Percentiles rank a stretch among this genome's conserved stretches.
Evolutionary conservation across 1,284 basidiomycete species (phyloP).

Genomic region (Ceratobasidium sp.): DNA sequence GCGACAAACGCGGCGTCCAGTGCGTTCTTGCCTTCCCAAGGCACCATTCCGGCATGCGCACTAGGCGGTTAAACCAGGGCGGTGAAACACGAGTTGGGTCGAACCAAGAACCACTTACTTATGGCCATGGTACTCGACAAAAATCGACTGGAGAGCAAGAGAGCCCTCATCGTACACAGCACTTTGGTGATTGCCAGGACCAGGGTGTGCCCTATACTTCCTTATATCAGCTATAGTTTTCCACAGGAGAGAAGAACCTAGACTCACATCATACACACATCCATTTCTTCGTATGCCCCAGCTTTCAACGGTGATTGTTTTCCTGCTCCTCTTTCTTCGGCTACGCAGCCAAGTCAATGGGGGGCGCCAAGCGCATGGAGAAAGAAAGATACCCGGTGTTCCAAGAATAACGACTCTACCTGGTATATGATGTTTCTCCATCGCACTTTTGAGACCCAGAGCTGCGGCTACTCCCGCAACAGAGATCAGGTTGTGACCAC

Average conservation of each 20-base stretch:
- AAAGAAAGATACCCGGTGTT: slow-evolving; percentile 70
- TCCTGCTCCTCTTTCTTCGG: slow-evolving; percentile 83
- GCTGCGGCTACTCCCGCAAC: slow-evolving; percentile 82
- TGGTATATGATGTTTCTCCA: slow-evolving; percentile 70
- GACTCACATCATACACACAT: slow-evolving; percentile 76
- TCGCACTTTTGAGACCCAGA: slow-evolving; percentile 72
- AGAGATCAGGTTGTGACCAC: slow-evolving; percentile 89
- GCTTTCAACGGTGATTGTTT: slow-evolving; percentile 77
- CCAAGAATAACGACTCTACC: slow-evolving; percentile 84
- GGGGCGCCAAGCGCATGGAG: neutral
- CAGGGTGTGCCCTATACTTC: slow-evolving; percentile 68
- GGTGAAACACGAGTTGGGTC: neutral
- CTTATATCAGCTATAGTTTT: slow-evolving; percentile 18
- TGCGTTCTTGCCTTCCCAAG: slow-evolving; percentile 87
- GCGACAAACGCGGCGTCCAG: slow-evolving; percentile 85
- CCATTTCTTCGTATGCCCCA: slow-evolving; percentile 80
- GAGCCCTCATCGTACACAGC: slow-evolving; percentile 56
- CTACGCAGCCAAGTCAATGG: slow-evolving; percentile 52
- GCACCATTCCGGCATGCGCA: slow-evolving; percentile 77
- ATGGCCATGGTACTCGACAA: slow-evolving; percentile 73
- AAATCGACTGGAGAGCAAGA: slow-evolving; percentile 67
- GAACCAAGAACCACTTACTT: too few species aligned
- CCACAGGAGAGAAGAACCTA: neutral
- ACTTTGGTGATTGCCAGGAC: slow-evolving; percentile 61
- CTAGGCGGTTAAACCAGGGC: slow-evolving; percentile 53